Base-by-base conservation (phyloP, 345 rosid species). In the Anastatica hierochuntica region DNA sequence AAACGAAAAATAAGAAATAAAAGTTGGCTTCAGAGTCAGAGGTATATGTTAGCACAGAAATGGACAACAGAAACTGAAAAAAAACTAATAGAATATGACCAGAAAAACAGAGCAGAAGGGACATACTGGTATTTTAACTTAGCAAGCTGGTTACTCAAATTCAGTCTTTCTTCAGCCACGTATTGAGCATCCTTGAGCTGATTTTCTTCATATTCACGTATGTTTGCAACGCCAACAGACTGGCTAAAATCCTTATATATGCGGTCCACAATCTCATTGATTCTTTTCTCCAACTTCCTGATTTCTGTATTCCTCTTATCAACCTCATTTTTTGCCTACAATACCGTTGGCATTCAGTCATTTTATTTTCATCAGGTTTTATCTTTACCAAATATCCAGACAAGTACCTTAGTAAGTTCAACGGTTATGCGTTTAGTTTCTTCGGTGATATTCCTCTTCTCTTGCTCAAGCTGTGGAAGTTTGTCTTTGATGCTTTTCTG, bases 91-190 rank as follows among this genome's bases (percentile, higher is more conserved):
- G 3, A 44, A 48, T 18, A 48, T 47, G 30, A 61, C 42, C 37
- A 44, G 31, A 35, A 60, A 46, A 48, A 15, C 54, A 23, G 29
- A 41, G 63, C 26, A 69, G 49, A 50, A 70, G 45, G 41, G 62
- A 77, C 98, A 48, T 88, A 92, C 98, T 92, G 96, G 75, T 88
- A 88, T 59, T 88, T 90, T 73, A 84, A 72, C 82, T 90, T 90
- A 13, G 96, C 77, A 42, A 92, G 79, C 84, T 88, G 98, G 62
- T 78, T 89, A 55, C 90, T 92, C 67, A 92, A 72, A 66, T 64
- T 79, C 67, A 92, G 79, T 77, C 95, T 88, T 67, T 85, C 97
- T 59, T 92, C 95, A 51, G 88, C 98, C 76, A 78, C 78, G 53
- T 73, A 49, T 69, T 85, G 79, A 31, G 97, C 94, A 77, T 72